Evolutionary conservation across 768 basidiomycete genomes (phyloP).

Genomic region (Lactifluus piperatus): DNA sequence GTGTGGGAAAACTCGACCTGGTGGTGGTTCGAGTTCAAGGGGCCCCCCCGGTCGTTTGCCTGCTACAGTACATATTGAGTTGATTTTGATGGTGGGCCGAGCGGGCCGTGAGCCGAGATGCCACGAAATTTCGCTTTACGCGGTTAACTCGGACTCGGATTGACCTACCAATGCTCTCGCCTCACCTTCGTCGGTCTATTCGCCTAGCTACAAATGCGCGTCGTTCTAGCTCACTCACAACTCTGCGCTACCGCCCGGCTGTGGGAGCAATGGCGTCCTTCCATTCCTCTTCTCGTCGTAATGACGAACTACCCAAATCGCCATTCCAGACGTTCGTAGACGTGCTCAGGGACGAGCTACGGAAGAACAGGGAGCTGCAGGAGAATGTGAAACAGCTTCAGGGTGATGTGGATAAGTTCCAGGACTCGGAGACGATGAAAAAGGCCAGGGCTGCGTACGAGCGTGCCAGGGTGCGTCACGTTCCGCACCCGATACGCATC

Average conservation of each 20-base stretch:
- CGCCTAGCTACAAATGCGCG: slow-evolving; percentile 22
- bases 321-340: slow-evolving; percentile 97
- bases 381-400: slow-evolving; percentile 96
- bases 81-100: too few species aligned
- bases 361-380: slow-evolving; percentile 90
- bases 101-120: not conserved
- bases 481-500: not conserved
- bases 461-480: slow-evolving; percentile 68
- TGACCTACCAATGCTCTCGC: slow-evolving; percentile 28
- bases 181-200: slow-evolving; percentile 36
- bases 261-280: slow-evolving; percentile 30
- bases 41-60: too few species aligned
- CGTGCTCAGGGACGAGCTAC: slow-evolving; percentile 83
- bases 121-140: not conserved
- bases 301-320: slow-evolving; percentile 69
- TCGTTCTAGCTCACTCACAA: slow-evolving; percentile 19
- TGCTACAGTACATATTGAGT: too few species aligned
- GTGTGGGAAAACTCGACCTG: too few species aligned
- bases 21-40: too few species aligned
- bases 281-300: slow-evolving; percentile 56
- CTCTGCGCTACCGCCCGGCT: slow-evolving; percentile 27
- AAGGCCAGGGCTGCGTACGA: slow-evolving; percentile 87
- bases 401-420: slow-evolving; percentile 94
- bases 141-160: not conserved
- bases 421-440: slow-evolving; percentile 96